Percentiles rank a stretch among this genome's conserved stretches.
Conservation (phyloP, 2,329 filamentous ascomycete genomes). For the Penicillium sp. region DNA sequence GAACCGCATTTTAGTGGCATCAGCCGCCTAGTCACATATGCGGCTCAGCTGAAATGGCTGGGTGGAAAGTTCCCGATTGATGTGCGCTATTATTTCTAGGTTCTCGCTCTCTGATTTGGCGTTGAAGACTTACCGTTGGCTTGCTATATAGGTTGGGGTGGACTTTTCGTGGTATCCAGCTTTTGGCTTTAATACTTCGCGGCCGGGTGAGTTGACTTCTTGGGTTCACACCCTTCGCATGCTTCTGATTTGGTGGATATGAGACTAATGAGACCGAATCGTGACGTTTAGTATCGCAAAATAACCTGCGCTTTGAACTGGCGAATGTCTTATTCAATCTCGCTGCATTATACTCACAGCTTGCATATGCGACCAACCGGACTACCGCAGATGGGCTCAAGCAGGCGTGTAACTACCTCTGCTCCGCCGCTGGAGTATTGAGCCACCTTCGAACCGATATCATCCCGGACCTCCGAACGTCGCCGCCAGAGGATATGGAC, state of each 20-base stretch:
- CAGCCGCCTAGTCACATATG: slow-evolving; percentile 80
- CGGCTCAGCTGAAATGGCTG: slow-evolving; percentile 86
- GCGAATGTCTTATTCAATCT: slow-evolving; percentile 91
- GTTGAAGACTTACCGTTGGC: slow-evolving; percentile 7
- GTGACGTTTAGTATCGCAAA: slow-evolving; percentile 45
- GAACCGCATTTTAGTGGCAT: slow-evolving; percentile 83
- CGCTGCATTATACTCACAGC: slow-evolving; percentile 82
- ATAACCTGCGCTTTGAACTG: slow-evolving; percentile 69
- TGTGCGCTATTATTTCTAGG: slow-evolving; percentile 41
- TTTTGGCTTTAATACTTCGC: slow-evolving; percentile 76
- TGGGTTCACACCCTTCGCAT: neutral
- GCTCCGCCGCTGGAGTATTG: slow-evolving; percentile 74
- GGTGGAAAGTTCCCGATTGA: slow-evolving; percentile 93
- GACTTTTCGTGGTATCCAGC: slow-evolving; percentile 96
- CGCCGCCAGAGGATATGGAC: slow-evolving; percentile 94
- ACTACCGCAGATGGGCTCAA: slow-evolving; percentile 75
- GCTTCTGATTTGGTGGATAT: neutral
- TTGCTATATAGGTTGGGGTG: slow-evolving; percentile 61
- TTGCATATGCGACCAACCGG: slow-evolving; percentile 71
- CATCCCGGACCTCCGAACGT: slow-evolving; percentile 70
- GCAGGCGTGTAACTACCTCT: slow-evolving; percentile 80
- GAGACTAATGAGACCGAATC: neutral
- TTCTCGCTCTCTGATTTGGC: slow-evolving; percentile 4
- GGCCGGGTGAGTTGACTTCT: slow-evolving; percentile 43
- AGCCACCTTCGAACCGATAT: slow-evolving; percentile 66